Evolutionary conservation across 805 yeast genomes (phyloP), one percentile per base, ranked within the genome.

Genomic region (Peterozyma toletana): DNA sequence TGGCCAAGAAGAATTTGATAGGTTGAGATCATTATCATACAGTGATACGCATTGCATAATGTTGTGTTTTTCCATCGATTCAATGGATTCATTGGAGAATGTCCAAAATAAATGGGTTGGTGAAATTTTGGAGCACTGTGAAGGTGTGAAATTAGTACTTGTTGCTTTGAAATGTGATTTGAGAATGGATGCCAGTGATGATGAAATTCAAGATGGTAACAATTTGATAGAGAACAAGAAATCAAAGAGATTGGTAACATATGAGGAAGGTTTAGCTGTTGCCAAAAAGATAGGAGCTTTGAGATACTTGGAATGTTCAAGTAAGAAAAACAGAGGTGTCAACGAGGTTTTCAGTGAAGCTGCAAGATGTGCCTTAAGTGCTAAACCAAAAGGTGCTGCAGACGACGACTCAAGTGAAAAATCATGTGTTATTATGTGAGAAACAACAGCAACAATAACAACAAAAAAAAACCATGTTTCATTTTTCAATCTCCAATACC

Each of bases 281-380:
- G 99, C 99, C 34, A 89, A 89, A 58, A 78, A 78, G 59, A 86
- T 93, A 37, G 97, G 97, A 18, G 98, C 99, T 0, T 70, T 90
- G 55, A 78, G 98, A 57, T 93, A 93, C 62, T 73, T 93, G 58
- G 99, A 93, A 64, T 93, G 99, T 67, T 86, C 96, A 27, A 98
- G 99, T 6, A 93, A 90, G 71, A 82, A 84, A 62, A 91, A 90
- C 64, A 78, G 95, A 58, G 99, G 99, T 52, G 99, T 93, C n/a
- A 93, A 95, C 58, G 99, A 93, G 67, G 98, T 97, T 9, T 93
- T 93, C 61, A 89, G 97, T 0, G 99, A 93, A 66, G 99, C 98
- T 37, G 96, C 98, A 7, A 81, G 99, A 62, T 90, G 96, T 57
- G 98, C 97, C 2, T 72, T 91, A 53, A 83, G 86, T 49, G 96